Base-by-base conservation (phyloP, 805 yeast genomes). In the Metschnikowia baotianmanensis region DNA sequence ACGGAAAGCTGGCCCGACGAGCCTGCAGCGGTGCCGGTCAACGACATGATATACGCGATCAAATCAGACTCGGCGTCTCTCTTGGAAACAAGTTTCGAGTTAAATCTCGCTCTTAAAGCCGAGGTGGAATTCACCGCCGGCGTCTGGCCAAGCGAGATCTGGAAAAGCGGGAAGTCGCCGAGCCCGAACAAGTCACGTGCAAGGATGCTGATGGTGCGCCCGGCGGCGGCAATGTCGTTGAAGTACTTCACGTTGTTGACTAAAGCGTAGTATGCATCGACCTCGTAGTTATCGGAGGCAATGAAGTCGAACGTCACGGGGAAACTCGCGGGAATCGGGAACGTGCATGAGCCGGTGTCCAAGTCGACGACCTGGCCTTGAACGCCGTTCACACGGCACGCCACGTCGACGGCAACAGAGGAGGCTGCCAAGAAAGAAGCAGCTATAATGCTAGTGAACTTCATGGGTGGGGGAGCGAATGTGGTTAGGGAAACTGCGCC, bases 71-170 rank as follows among this genome's bases (percentile, higher is more conserved):
- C 46, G 20, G 40, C 68, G 45, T 62, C 71, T 56, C 65, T 65
- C 52, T 57, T 57, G 45, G 51, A 52, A 43, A 60, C 52, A 40
- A 64, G 58, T 36, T 51, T 38, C 9, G 51, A 31, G 47, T 41
- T 42, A 50, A 51, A 51, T 63, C 72, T 65, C 56, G 56, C 67
- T 58, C 66, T 65, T 56, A 65, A 52, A 26, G 67, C 67, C 44
- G 63, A 61, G 48, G 72, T 63, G 28, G 72, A 66, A 64, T 68
- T 68, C 24, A 64, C 47, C 27, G 59, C 54, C 34, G 69, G 65
- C 12, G 53, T 34, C 47, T 55, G 39, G 25, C 53, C 52, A 12
- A 41, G 48, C 45, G 56, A 62, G 35, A 67, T 64, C 32, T 58
- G 62, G 63, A 36, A 63, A 26, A 61, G 43, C 15, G 63, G 55